phyloP scores from a whole-genome alignment of 1,139 yeast genomes.

The Pichia sp. region DNA sequence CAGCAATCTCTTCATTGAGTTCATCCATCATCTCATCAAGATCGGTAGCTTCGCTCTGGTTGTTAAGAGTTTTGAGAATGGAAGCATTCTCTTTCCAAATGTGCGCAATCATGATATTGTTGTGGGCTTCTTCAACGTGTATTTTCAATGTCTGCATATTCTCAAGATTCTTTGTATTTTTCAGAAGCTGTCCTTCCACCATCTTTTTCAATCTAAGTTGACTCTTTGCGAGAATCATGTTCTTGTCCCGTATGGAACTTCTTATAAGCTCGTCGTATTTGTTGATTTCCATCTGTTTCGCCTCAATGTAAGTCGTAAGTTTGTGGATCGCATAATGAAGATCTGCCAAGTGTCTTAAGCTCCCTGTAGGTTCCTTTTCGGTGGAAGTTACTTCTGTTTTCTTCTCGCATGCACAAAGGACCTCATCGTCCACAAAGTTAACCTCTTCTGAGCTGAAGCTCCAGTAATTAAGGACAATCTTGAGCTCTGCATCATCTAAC shows the following conservation, averaged over 20 bases:
- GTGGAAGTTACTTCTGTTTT: too few relatives aligned
- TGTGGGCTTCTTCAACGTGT: slow-evolving; percentile 39
- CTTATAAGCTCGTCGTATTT: slow-evolving; percentile 11
- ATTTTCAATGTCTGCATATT: slow-evolving; percentile 31
- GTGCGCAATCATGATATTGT: slow-evolving; percentile 30
- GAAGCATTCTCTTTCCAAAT: slow-evolving; percentile 30
- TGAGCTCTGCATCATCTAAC: too few relatives aligned
- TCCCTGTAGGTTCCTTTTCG: too few relatives aligned
- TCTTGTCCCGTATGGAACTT: slow-evolving; percentile 13
- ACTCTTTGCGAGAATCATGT: slow-evolving; percentile 16
- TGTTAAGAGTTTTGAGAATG: slow-evolving; percentile 33
- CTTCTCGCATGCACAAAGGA: too few relatives aligned
- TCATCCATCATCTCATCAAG: slow-evolving; percentile 30
- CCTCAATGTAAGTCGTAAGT: slow-evolving; percentile 15
- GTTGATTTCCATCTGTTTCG: slow-evolving; percentile 13
- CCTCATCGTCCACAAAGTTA: too few relatives aligned
- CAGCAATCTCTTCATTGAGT: slow-evolving; percentile 27
- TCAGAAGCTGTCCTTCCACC: slow-evolving; percentile 26
- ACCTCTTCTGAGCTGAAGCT: not conserved
- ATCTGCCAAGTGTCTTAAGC: slow-evolving; percentile 19
- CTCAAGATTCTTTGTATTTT: slow-evolving; percentile 25
- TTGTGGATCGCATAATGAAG: slow-evolving; percentile 21
- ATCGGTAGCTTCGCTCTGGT: slow-evolving; percentile 13
- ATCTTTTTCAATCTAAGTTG: slow-evolving; percentile 21
- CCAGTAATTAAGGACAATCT: not conserved